phyloP scores from a whole-genome alignment of 2,329 filamentous ascomycete genomes.

The Microcyclospora tardicrescens region DNA sequence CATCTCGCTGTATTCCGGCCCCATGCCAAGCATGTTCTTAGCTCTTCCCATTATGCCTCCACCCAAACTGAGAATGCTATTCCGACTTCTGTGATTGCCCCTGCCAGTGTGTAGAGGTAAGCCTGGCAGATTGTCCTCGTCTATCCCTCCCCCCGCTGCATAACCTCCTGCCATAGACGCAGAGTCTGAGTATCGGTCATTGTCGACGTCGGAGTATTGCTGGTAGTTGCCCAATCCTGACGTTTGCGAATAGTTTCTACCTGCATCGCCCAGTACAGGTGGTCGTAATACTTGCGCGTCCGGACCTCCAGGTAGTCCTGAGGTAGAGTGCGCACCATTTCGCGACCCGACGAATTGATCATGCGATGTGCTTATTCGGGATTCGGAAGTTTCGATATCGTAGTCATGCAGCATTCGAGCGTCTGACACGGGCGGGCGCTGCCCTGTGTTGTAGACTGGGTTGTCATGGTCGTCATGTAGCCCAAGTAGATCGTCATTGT shows the following conservation, averaged over 20 bases:
- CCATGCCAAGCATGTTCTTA: slow-evolving; percentile 85
- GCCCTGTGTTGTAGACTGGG: slow-evolving; percentile 60
- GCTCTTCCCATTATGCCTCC: slow-evolving; percentile 76
- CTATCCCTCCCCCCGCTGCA: slow-evolving; percentile 48
- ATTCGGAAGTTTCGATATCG: slow-evolving; percentile 49
- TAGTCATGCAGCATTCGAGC: slow-evolving; percentile 67
- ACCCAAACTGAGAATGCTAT: slow-evolving; percentile 77
- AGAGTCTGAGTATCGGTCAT: slow-evolving; percentile 61
- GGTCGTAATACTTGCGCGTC: slow-evolving; percentile 24
- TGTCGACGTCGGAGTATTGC: slow-evolving; percentile 79
- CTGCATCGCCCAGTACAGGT: slow-evolving; percentile 25
- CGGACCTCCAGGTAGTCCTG: slow-evolving; percentile 33
- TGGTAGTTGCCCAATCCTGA: slow-evolving; percentile 80
- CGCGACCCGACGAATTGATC: slow-evolving; percentile 72
- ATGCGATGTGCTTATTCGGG: slow-evolving; percentile 79
- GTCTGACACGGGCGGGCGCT: slow-evolving; percentile 66
- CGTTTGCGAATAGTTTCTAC: slow-evolving; percentile 53
- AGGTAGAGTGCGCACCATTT: slow-evolving; percentile 31
- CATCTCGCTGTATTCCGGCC: slow-evolving; percentile 86
- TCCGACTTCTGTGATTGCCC: slow-evolving; percentile 47
- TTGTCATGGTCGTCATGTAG: slow-evolving; percentile 55
- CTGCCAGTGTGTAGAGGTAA: slow-evolving; percentile 40
- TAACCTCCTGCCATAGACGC: slow-evolving; percentile 38
- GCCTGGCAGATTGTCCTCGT: slow-evolving; percentile 41
- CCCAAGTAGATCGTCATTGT: slow-evolving; percentile 40